A percentile compares a stretch with the other conserved stretches of the same genome.
Conservation (phyloP, 1,139 yeast genomes). For the Geotrichum histeridarum region DNA sequence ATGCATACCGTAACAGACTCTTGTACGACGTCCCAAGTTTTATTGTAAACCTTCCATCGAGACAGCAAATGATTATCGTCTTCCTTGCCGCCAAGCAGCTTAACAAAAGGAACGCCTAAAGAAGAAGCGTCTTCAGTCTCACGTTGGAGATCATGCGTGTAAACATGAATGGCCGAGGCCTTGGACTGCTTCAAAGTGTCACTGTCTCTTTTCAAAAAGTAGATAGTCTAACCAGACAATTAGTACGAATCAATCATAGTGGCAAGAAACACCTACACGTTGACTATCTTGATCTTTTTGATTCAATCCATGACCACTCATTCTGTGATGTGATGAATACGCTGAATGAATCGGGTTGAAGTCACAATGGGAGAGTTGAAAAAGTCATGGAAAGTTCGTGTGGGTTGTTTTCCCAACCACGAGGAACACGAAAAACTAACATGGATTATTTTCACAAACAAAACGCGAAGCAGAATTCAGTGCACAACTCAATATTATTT, state of each 20-base stretch:
- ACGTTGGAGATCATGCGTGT: slow-evolving; percentile 17
- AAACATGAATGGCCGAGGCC: slow-evolving; percentile 1
- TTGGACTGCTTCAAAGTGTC: slow-evolving; percentile 6
- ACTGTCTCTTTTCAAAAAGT: slow-evolving; percentile 16
- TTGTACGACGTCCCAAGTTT: slow-evolving; percentile 29
- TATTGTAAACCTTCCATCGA: slow-evolving; percentile 39
- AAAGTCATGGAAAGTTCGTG: no score
- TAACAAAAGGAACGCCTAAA: slow-evolving; percentile 36
- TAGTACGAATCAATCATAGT: neutral
- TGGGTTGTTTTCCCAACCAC: no score
- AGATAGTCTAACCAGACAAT: slow-evolving; percentile 12
- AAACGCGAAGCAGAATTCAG: no score
- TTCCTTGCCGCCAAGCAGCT: slow-evolving; percentile 40
- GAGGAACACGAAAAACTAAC: no score
- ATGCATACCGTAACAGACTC: slow-evolving; percentile 22
- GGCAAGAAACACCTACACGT: slow-evolving; percentile 3
- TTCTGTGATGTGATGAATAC: neutral
- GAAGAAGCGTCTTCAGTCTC: slow-evolving; percentile 18
- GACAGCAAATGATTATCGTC: slow-evolving; percentile 29
- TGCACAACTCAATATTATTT: no score
- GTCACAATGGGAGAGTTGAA: neutral
- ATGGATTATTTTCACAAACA: no score
- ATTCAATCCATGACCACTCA: slow-evolving; percentile 12
- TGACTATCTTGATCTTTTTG: slow-evolving; percentile 19
- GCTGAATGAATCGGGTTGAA: neutral